phyloP scores from a whole-genome alignment of 768 basidiomycete species.

The Boletus rex-veris region DNA sequence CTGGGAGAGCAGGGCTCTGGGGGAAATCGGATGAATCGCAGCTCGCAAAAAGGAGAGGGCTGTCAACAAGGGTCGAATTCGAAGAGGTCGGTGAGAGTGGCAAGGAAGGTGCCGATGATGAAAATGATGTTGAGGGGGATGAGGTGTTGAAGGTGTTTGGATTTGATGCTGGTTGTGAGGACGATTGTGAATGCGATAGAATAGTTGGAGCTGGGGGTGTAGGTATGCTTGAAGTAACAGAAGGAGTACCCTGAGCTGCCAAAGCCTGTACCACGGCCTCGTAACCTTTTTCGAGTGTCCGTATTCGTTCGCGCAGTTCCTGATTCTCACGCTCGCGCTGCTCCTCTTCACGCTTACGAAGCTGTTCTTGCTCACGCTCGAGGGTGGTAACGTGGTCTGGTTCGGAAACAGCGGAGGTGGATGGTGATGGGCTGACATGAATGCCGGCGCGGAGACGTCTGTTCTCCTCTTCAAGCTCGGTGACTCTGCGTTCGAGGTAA shows the following conservation, averaged over 20 bases:
- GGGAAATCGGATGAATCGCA: constrained; percentile 33
- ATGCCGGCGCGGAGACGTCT: constrained; percentile 60
- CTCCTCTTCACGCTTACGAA: constrained; percentile 36
- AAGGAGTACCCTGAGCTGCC: constrained; percentile 48
- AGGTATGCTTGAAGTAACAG: constrained; percentile 18
- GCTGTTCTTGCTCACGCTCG: constrained; percentile 28
- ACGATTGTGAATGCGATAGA: constrained; percentile 21
- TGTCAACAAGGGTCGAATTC: constrained; percentile 37
- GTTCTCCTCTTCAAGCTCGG: constrained; percentile 83
- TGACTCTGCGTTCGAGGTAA: constrained; percentile 62
- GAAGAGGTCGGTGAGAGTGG: constrained; percentile 43
- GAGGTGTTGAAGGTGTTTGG: constrained; percentile 10
- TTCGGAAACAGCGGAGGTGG: constrained; percentile 12
- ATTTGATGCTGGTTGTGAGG: constrained; percentile 21
- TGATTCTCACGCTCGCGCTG: constrained; percentile 63
- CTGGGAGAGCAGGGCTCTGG: constrained; percentile 36
- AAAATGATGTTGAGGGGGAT: constrained; percentile 24
- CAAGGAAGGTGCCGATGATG: constrained; percentile 34
- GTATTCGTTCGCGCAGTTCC: constrained; percentile 72
- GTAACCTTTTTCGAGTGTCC: constrained; percentile 77
- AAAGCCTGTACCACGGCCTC: constrained; percentile 76
- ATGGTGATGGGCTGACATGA: constrained; percentile 24
- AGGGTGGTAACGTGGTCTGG: constrained; percentile 21
- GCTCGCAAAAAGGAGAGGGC: constrained; percentile 25
- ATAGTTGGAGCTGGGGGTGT: constrained; percentile 6